Percentiles rank a stretch among this genome's conserved stretches.
Evolutionary conservation across 2,329 filamentous ascomycete genomes (phyloP).

Genomic region (Neospermospora avenae): DNA sequence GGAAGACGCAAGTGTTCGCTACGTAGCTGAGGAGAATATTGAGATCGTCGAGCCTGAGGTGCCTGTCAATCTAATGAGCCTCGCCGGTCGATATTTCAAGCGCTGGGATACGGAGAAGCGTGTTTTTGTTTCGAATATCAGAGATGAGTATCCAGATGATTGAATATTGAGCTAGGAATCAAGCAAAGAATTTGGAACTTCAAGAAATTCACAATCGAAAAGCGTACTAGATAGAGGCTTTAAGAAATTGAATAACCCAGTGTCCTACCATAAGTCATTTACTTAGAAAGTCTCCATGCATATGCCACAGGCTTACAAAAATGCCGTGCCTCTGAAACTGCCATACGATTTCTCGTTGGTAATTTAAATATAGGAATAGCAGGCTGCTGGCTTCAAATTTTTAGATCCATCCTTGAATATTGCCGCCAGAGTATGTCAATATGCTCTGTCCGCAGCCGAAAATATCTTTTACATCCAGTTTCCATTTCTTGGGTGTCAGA

Average conservation of each 20-base stretch:
- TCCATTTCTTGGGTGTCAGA: not conserved
- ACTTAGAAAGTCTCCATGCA: no score
- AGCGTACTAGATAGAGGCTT: no score
- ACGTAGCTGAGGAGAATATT: conserved; percentile 81
- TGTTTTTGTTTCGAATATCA: conserved; percentile 78
- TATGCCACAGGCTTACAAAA: no score
- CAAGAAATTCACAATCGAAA: not conserved
- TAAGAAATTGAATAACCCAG: no score
- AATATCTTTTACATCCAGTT: not conserved
- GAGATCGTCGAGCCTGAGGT: conserved; percentile 53
- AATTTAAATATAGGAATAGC: no score
- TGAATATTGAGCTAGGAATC: conserved; percentile 37
- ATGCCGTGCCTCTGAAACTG: no score
- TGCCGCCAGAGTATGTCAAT: no score
- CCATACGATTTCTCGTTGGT: no score
- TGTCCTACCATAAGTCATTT: no score
- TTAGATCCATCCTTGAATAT: no score
- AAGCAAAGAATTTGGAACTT: not conserved
- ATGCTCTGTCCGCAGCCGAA: no score
- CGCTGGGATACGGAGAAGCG: conserved; percentile 67
- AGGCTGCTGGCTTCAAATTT: no score
- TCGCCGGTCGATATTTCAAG: conserved; percentile 86
- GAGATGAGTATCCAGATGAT: conserved; percentile 83
- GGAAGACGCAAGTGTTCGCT: conserved; percentile 65
- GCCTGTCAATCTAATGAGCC: conserved; percentile 57